A percentile compares a stretch with the other conserved stretches of the same genome.
These are phyloP conservation scores for Rhodosporidiobolus odoratus DNA, from an alignment of 768 basidiomycete species.

Conservation along the genomic window DNA sequence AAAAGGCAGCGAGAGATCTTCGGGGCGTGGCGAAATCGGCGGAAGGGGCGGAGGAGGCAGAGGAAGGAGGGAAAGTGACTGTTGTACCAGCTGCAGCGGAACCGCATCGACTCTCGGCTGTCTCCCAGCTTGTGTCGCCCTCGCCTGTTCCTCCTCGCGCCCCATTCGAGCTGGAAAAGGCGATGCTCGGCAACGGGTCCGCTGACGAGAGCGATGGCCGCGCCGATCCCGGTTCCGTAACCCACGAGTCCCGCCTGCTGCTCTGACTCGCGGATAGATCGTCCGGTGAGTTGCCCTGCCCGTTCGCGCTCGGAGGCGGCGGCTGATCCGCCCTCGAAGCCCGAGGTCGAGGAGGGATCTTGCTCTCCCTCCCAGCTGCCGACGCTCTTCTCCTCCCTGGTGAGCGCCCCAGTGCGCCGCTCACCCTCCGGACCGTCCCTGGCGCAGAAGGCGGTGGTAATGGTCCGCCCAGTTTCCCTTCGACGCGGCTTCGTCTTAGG, in stretches of 20 bases:
- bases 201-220: background rate
- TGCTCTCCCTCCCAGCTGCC: background rate
- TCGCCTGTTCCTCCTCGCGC: no score
- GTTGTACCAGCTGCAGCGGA: background rate
- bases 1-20: background rate
- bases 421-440: no score
- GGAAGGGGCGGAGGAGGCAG: background rate
- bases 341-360: background rate
- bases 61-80: no score
- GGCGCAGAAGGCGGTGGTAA: no score
- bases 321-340: background rate
- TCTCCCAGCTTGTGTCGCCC: background rate
- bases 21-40: background rate
- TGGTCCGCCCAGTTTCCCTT: background rate
- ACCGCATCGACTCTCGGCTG: background rate
- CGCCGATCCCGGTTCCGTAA: background rate
- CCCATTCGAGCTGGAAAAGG: background rate
- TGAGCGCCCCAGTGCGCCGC: background rate
- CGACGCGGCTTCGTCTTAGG: background rate
- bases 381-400: background rate
- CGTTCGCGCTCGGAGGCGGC: no score
- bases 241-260: background rate
- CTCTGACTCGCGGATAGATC: background rate
- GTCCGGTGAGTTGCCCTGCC: no score
- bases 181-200: background rate